Evolutionary conservation across 345 rosid species (phyloP), one percentile per base, ranked within the genome.

Genomic region (Zanthoxylum bungeanum): DNA sequence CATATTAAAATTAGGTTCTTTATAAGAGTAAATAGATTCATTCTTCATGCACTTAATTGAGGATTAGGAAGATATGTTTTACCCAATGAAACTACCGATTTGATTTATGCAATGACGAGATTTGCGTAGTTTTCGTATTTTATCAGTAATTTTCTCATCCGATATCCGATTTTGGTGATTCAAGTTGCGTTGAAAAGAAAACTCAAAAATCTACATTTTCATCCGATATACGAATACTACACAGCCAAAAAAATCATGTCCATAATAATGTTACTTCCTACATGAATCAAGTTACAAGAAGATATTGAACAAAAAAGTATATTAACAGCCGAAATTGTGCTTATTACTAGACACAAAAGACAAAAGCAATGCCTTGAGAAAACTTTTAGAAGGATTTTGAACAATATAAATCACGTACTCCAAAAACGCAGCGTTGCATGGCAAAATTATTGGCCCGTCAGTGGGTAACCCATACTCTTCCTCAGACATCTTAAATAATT

Each of bases 381-480:
- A 46, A n/a, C n/a, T 44, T 22, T 81, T 44, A 19, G 67, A 22
- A 1, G 14, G 40, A 19, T 69, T 71, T 57, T 58, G 33, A 51
- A 76, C 44, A 28, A 75, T 12, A 4, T 66, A 66, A 8, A 79
- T 51, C 24, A 74, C 50, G 24, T 67, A 31, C 22, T 74, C 79
- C 79, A 82, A 50, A 60, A 71, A 56, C 1, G 73, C 70, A 3
- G 70, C 78, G 25, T 79, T 64, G 22, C 72, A 79, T 37, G 86
- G 77, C 76, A 82, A 60, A 72, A 74, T 67, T n/a, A 75, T 77
- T 8, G 86, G 83, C 2, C 81, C 83, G 27, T 74, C 82, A 3
- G 21, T 59, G 1, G 82, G 82, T 30, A 79, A 21, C 19, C 82
- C 82, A 17, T 76, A 79, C 52, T 62, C 82, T 70, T 78, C 82